Evolutionary conservation across 208 protist genomes (phyloP).

Genomic region (Acanthamoeba sp.): DNA sequence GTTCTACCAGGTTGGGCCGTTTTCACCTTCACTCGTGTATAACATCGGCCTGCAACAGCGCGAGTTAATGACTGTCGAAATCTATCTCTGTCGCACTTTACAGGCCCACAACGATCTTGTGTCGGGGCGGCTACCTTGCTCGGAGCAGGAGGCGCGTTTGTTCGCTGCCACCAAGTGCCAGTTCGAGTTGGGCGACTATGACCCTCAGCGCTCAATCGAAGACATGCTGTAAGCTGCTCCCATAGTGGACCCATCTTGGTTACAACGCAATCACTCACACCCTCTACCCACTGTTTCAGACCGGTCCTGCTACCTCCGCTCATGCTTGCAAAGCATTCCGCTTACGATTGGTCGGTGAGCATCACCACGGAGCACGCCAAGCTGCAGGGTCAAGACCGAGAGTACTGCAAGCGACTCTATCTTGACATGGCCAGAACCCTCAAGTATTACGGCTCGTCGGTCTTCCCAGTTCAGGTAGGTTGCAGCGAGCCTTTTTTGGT

Average conservation of each 20-base stretch:
- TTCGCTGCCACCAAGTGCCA: slow-evolving; percentile 69
- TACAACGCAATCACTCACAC: neutral
- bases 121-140: slow-evolving; percentile 24
- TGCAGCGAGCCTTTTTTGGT: neutral
- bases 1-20: slow-evolving; percentile 30
- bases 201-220: slow-evolving; percentile 6
- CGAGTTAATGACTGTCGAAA: neutral
- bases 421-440: slow-evolving; percentile 40
- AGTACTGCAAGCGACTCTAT: slow-evolving; percentile 58
- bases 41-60: neutral
- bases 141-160: slow-evolving; percentile 27
- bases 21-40: neutral
- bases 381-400: slow-evolving; percentile 7
- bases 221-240: slow-evolving; percentile 49
- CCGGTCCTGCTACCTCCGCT: neutral
- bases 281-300: neutral
- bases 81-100: neutral
- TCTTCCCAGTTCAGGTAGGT: slow-evolving; percentile 64
- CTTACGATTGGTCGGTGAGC: neutral
- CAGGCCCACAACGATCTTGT: slow-evolving; percentile 69
- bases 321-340: slow-evolving; percentile 3
- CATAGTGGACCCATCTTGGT: neutral
- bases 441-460: slow-evolving; percentile 68
- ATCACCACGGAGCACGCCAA: slow-evolving; percentile 41
- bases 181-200: slow-evolving; percentile 72